Evolutionary conservation across 2,329 filamentous ascomycete genomes (phyloP).

Genomic region (Hirsutella minnesotensis): DNA sequence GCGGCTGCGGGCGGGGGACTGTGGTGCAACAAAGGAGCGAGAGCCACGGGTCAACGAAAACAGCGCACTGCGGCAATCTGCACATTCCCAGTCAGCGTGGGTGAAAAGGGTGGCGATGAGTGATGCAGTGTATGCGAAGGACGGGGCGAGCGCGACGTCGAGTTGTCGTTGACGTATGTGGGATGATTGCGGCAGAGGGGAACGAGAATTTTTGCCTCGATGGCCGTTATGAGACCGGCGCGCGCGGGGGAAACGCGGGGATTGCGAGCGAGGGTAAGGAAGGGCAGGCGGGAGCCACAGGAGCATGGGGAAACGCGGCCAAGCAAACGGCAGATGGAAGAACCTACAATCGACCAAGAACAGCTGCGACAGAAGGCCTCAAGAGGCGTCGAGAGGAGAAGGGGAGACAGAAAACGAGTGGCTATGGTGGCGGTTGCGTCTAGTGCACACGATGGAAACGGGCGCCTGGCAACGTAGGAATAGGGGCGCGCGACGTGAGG

Average conservation of each 20-base stretch:
- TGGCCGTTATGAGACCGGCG: not conserved
- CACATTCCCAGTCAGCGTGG: conserved; percentile 1
- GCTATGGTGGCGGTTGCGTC: conserved; percentile 1
- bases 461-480: not conserved
- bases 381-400: not conserved
- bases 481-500: conserved; percentile 1
- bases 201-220: conserved; percentile 1
- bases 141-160: not conserved
- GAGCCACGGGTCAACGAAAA: conserved; percentile 14
- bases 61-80: conserved; percentile 22
- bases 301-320: too few species aligned
- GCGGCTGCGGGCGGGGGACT: conserved; percentile 6
- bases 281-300: conserved; percentile 4
- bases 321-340: too few species aligned
- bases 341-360: too few species aligned
- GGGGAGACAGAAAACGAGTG: conserved; percentile 2
- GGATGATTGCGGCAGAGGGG: not conserved
- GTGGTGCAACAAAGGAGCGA: conserved; percentile 10
- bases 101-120: not conserved
- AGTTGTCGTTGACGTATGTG: not conserved
- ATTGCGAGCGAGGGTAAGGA: conserved; percentile 6
- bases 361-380: conserved; percentile 1
- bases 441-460: not conserved
- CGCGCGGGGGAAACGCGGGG: conserved; percentile 6
- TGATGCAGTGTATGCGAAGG: not conserved